A percentile compares a stretch with the other conserved stretches of the same genome.
Conservation (phyloP, 306 rosid species). For the Lathyrus sativus region DNA sequence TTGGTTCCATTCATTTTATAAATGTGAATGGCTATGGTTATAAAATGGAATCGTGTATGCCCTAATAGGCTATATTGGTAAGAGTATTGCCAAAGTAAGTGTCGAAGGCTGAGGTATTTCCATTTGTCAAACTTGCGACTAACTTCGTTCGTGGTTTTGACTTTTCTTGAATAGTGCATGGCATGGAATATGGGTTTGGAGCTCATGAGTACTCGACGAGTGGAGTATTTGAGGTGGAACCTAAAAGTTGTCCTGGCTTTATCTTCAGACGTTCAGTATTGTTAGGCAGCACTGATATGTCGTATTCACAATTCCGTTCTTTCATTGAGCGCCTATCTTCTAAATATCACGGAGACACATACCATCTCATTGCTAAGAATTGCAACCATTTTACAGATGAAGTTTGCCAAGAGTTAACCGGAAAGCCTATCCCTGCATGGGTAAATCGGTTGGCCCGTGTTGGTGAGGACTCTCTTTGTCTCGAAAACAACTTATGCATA, state of each 20-base stretch:
- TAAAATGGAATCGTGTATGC: neutral
- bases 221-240: constrained; percentile 98
- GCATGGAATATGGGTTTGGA: constrained; percentile 93
- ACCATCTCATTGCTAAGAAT: constrained; percentile 92
- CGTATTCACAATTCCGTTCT: constrained; percentile 60
- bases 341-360: constrained; percentile 86
- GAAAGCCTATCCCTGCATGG: constrained; percentile 91
- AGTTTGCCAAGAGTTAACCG: constrained; percentile 76
- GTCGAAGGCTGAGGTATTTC: neutral
- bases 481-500: neutral
- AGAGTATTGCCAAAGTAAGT: neutral
- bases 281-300: constrained; percentile 81
- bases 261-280: constrained; percentile 77
- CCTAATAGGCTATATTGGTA: neutral
- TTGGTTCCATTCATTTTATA: neutral
- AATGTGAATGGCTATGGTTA: neutral
- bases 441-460: constrained; percentile 92
- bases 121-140: neutral
- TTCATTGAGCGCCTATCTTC: constrained; percentile 81
- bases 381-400: constrained; percentile 96
- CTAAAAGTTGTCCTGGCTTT: constrained; percentile 96
- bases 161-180: constrained; percentile 65
- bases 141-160: neutral
- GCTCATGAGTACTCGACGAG: constrained; percentile 90
- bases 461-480: constrained; percentile 57